A percentile compares a stretch with the other conserved stretches of the same genome.
Conservation (phyloP, 768 basidiomycete species). For the Tricholoma sp. region DNA sequence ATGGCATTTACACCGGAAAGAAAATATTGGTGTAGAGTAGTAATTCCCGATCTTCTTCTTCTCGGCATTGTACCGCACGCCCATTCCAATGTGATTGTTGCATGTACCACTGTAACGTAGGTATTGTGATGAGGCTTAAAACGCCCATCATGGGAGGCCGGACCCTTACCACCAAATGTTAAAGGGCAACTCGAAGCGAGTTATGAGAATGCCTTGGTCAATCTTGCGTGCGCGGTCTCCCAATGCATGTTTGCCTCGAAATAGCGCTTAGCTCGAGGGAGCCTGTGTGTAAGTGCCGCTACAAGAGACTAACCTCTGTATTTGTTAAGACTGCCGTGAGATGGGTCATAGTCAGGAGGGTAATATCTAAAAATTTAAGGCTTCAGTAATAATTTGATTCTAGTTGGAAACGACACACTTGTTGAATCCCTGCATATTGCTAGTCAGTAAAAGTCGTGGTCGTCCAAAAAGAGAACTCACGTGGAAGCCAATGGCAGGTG, state of each 20-base stretch:
- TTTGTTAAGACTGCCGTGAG: slow-evolving; percentile 65
- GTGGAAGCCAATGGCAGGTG: neutral
- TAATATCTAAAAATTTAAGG: slow-evolving; percentile 33
- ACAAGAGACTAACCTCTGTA: slow-evolving; percentile 48
- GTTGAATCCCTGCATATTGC: slow-evolving; percentile 43
- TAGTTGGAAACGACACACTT: slow-evolving; percentile 24
- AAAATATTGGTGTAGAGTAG: slow-evolving; percentile 90
- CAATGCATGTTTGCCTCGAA: slow-evolving; percentile 85
- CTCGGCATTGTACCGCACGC: slow-evolving; percentile 99
- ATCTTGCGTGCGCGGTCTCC: slow-evolving; percentile 92
- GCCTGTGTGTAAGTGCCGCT: neutral
- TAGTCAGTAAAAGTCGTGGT: neutral
- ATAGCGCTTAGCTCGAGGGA: slow-evolving; percentile 1
- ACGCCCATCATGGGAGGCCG: neutral
- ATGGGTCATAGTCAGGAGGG: slow-evolving; percentile 47
- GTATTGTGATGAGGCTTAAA: neutral
- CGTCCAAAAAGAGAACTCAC: neutral
- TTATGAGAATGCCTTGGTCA: slow-evolving; percentile 93
- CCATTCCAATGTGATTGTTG: slow-evolving; percentile 96
- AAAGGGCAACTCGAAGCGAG: slow-evolving; percentile 93
- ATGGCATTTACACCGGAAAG: slow-evolving; percentile 97
- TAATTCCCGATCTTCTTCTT: slow-evolving; percentile 97
- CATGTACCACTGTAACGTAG: slow-evolving; percentile 82
- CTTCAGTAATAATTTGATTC: neutral
- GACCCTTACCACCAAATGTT: slow-evolving; percentile 90